Conservation (phyloP, 805 yeast genomes). For the Wickerhamiella allomyrinae region DNA sequence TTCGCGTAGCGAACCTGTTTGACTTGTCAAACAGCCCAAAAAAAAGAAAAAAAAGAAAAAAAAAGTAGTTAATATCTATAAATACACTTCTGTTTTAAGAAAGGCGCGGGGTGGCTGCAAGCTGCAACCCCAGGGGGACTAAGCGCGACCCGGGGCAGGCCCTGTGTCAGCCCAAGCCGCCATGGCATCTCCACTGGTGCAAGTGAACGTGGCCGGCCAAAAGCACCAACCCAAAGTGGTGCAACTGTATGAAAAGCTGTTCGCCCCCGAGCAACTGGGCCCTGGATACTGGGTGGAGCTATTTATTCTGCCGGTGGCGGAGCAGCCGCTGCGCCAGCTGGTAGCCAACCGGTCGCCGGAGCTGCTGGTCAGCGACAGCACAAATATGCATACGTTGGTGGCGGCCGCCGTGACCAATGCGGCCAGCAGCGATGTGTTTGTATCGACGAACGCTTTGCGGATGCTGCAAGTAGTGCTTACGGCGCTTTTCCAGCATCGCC, state of each 20-base stretch:
- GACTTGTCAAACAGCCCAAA: too few relatives aligned
- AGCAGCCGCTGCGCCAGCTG: slow-evolving; percentile 13
- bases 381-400: slow-evolving; percentile 16
- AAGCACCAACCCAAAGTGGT: slow-evolving; percentile 24
- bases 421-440: slow-evolving; percentile 2
- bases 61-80: too few relatives aligned
- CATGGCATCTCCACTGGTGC: slow-evolving; percentile 10
- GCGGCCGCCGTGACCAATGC: slow-evolving; percentile 18
- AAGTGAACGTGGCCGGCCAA: slow-evolving; percentile 18
- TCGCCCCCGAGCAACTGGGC: slow-evolving; percentile 11
- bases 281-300: slow-evolving; percentile 26
- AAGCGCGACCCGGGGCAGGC: too few relatives aligned
- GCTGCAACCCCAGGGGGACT: too few relatives aligned
- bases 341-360: slow-evolving; percentile 15
- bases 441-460: slow-evolving; percentile 8
- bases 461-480: slow-evolving; percentile 8
- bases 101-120: too few relatives aligned
- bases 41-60: too few relatives aligned
- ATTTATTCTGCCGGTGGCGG: slow-evolving; percentile 20
- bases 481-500: slow-evolving; percentile 13
- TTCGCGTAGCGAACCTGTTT: too few relatives aligned
- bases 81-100: too few relatives aligned
- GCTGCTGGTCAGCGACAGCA: slow-evolving; percentile 13
- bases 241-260: slow-evolving; percentile 22
- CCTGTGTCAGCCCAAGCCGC: too few relatives aligned